phyloP scores from a whole-genome alignment of 2,329 filamentous ascomycete species.

The Metarhizium anisopliae region DNA sequence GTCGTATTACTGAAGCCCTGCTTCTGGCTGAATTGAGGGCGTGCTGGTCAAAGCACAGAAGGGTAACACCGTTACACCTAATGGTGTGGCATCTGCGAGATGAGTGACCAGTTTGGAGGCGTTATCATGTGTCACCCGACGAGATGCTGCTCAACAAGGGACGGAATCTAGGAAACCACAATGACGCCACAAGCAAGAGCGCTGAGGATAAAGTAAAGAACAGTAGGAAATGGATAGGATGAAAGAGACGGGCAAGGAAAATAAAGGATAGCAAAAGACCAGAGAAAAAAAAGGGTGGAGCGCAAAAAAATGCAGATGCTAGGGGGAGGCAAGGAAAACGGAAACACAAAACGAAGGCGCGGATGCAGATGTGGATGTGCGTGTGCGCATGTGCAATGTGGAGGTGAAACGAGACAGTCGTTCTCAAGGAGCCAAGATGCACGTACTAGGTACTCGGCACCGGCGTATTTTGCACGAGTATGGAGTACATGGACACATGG shows the following conservation, averaged over 20 bases:
- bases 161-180: background rate
- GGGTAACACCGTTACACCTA: background rate
- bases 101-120: background rate
- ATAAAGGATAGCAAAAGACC: background rate
- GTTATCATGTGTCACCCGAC: slow-evolving; percentile 1
- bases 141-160: background rate
- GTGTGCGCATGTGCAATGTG: background rate
- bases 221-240: background rate
- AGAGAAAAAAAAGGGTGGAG: slow-evolving; percentile 3
- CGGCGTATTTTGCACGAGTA: too few species aligned
- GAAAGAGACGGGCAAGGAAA: slow-evolving; percentile 3
- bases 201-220: background rate
- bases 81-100: background rate
- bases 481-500: background rate
- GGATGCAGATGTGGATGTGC: background rate
- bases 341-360: slow-evolving; percentile 1
- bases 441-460: too few species aligned
- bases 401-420: background rate
- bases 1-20: slow-evolving; percentile 5
- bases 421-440: too few species aligned
- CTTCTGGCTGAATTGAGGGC: slow-evolving; percentile 1
- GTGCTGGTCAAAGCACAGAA: background rate
- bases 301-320: slow-evolving; percentile 1
- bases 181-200: background rate
- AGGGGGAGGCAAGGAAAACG: background rate